phyloP scores from a whole-genome alignment of 2,329 filamentous ascomycete genomes.

The Fusarium nodosum region DNA sequence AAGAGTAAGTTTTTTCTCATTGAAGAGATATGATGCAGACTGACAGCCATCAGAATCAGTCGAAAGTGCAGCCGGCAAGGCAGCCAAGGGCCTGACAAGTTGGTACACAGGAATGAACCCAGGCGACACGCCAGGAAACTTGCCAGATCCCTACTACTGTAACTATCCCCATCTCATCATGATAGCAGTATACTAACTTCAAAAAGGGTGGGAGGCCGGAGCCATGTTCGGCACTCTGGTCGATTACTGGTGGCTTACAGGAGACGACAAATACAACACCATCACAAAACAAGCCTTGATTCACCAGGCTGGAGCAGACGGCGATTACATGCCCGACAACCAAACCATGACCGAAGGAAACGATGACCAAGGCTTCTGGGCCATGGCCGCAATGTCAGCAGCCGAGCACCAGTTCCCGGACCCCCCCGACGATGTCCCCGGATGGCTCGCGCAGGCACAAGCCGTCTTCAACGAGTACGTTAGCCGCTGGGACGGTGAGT shows the following conservation, averaged over 20 bases:
- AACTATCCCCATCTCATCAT: constrained; percentile 56
- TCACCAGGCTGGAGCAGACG: constrained; percentile 71
- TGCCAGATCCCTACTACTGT: constrained; percentile 75
- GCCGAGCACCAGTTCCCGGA: constrained; percentile 82
- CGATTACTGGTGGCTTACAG: constrained; percentile 80
- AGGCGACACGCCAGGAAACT: constrained; percentile 69
- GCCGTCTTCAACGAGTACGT: constrained; percentile 85
- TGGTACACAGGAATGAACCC: constrained; percentile 71
- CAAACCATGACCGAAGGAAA: constrained; percentile 74
- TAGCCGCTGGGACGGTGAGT: constrained; percentile 73
- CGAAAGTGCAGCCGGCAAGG: constrained; percentile 62
- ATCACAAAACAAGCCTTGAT: constrained; percentile 70
- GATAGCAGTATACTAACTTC: constrained; percentile 35
- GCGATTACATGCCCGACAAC: constrained; percentile 76
- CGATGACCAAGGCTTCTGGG: constrained; percentile 88
- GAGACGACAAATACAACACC: constrained; percentile 74
- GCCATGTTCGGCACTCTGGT: constrained; percentile 78
- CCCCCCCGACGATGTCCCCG: constrained; percentile 71
- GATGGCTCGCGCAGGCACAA: constrained; percentile 82
- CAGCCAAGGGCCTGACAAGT: constrained; percentile 63
- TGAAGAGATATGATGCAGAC: background rate
- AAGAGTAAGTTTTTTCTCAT: constrained; percentile 29
- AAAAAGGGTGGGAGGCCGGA: constrained; percentile 76
- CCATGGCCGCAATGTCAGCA: constrained; percentile 82
- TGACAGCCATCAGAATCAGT: constrained; percentile 59